A percentile compares a stretch with the other conserved stretches of the same genome.
Evolutionary conservation across 768 basidiomycete species (phyloP).

Genomic region (Lentinula sp.): DNA sequence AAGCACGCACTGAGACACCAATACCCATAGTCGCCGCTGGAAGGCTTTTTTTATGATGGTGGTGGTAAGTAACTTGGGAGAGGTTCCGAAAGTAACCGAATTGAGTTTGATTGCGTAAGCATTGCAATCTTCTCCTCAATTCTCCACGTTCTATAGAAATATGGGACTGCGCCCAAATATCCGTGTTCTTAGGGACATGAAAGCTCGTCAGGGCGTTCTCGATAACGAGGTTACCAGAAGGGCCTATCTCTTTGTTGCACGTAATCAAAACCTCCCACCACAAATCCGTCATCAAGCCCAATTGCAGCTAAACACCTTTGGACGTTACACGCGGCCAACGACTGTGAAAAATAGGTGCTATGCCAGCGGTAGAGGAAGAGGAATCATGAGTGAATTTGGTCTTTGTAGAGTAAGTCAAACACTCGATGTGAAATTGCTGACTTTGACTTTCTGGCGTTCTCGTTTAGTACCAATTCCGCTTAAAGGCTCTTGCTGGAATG

Average conservation of each 20-base stretch:
- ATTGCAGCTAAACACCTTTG: slow-evolving; percentile 86
- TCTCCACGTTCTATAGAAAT: neutral
- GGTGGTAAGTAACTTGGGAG: neutral
- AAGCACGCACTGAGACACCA: slow-evolving; percentile 16
- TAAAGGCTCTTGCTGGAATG: slow-evolving; percentile 77
- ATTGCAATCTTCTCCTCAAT: neutral
- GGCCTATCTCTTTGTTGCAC: slow-evolving; percentile 89
- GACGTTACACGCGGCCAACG: slow-evolving; percentile 75
- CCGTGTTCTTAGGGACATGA: slow-evolving; percentile 69
- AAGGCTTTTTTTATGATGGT: neutral
- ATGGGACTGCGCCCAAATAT: slow-evolving; percentile 23
- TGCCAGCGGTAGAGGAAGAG: slow-evolving; percentile 81
- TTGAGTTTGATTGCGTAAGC: neutral
- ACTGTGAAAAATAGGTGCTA: slow-evolving; percentile 86
- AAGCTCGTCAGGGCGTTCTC: slow-evolving; percentile 64
- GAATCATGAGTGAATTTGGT: slow-evolving; percentile 85
- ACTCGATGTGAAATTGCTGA: slow-evolving; percentile 9
- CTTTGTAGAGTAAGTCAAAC: slow-evolving; percentile 61
- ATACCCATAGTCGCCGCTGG: slow-evolving; percentile 21
- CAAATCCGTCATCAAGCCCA: slow-evolving; percentile 92
- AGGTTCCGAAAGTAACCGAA: slow-evolving; percentile 17
- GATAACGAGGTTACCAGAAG: slow-evolving; percentile 78
- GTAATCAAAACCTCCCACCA: slow-evolving; percentile 84
- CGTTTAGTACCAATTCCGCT: slow-evolving; percentile 79
- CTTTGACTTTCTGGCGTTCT: neutral